phyloP scores from a whole-genome alignment of 495 filamentous ascomycete species.

The Trichoderma erinaceum region DNA sequence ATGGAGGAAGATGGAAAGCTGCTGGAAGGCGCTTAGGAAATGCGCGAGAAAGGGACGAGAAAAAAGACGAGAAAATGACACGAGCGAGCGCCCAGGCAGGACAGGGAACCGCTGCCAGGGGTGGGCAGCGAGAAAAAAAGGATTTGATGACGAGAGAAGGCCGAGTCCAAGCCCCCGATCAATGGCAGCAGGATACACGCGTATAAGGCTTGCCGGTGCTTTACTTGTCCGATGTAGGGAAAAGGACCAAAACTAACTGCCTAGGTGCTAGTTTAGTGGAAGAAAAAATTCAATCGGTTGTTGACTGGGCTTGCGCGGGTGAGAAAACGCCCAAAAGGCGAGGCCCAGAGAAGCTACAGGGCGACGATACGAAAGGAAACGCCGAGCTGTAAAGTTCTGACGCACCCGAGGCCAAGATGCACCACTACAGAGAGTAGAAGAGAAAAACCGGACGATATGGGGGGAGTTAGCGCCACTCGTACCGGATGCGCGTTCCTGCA shows the following conservation, averaged over 20 bases:
- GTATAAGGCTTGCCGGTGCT: not conserved
- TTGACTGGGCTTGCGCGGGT: not conserved
- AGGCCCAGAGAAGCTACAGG: constrained; percentile 6
- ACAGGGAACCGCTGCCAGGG: not conserved
- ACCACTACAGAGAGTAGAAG: not conserved
- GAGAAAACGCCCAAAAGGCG: not conserved
- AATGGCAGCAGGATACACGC: not conserved
- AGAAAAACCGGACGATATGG: not conserved
- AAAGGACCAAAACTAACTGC: not conserved
- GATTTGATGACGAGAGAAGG: not conserved
- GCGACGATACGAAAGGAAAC: not conserved
- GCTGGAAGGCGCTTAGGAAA: not conserved
- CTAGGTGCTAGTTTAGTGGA: not conserved
- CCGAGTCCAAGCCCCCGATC: not conserved
- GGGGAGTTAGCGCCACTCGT: not conserved
- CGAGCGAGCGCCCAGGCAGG: not conserved
- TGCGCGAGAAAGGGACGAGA: not conserved
- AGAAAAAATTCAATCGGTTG: not conserved
- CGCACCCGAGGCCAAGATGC: not conserved
- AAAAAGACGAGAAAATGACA: not conserved
- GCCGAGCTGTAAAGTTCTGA: constrained; percentile 4
- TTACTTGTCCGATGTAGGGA: not conserved
- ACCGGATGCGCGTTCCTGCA: constrained; percentile 1
- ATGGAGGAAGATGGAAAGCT: not conserved
- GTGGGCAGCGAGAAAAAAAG: not conserved